These are phyloP conservation scores for Eremochloa ophiuroides DNA, from an alignment of 176 grass and related monocot genomes.

Conservation along the genomic window DNA sequence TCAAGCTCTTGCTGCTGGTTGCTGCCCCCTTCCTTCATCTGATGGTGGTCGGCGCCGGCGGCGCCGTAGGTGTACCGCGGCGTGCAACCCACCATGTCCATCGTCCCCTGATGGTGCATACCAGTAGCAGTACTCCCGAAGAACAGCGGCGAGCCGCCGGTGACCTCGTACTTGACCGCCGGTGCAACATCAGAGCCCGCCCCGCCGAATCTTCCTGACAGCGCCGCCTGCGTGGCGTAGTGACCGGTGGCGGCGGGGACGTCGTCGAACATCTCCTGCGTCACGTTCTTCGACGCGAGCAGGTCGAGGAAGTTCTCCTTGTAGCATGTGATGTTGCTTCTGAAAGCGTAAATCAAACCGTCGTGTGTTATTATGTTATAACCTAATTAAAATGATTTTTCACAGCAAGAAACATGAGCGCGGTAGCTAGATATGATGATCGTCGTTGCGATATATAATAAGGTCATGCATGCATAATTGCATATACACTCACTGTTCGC, in stretches of 20 bases:
- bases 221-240: slow-evolving; percentile 10
- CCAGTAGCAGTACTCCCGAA: neutral
- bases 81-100: slow-evolving; percentile 22
- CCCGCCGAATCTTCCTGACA: neutral
- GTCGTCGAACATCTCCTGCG: slow-evolving; percentile 40
- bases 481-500: slow-evolving; percentile 40
- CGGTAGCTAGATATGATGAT: neutral
- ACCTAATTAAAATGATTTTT: too few species aligned
- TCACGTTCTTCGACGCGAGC: slow-evolving; percentile 54
- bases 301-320: slow-evolving; percentile 75
- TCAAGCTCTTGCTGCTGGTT: slow-evolving; percentile 21
- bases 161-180: slow-evolving; percentile 60
- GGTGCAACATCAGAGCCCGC: slow-evolving; percentile 23
- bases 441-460: neutral
- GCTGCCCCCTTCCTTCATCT: slow-evolving; percentile 22
- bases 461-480: neutral
- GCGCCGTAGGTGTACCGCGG: slow-evolving; percentile 24
- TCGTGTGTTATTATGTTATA: neutral
- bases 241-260: slow-evolving; percentile 1
- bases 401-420: slow-evolving; percentile 23
- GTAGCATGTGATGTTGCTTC: slow-evolving; percentile 35
- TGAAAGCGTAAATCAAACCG: neutral
- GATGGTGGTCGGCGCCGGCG: slow-evolving; percentile 6
- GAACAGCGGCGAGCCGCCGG: slow-evolving; percentile 28
- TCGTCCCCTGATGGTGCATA: slow-evolving; percentile 25